A percentile compares a stretch with the other conserved stretches of the same genome.
These are phyloP conservation scores for Antitrichia curtipendula DNA, from an alignment of 225 moss, liverwort and hornwort species.

Conservation along the genomic window DNA sequence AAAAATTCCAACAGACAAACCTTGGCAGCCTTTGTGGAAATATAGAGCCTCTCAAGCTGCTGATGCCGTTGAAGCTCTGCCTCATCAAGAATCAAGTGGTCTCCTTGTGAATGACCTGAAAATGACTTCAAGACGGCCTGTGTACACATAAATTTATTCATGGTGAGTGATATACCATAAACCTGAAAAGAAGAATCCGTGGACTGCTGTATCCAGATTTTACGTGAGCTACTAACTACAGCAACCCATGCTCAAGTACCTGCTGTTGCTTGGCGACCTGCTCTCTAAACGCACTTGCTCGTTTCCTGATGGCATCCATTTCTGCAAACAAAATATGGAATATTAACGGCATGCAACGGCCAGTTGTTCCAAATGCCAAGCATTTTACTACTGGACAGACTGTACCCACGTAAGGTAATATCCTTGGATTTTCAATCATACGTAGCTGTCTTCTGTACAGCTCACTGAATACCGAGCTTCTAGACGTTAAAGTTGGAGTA, in stretches of 20 bases:
- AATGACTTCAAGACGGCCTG: constrained; percentile 96
- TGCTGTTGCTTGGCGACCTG: constrained; percentile 94
- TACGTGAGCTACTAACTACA: neutral
- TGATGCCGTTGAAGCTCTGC: constrained; percentile 86
- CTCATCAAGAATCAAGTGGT: constrained; percentile 74
- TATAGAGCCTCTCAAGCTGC: constrained; percentile 89
- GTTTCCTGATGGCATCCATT: constrained; percentile 95
- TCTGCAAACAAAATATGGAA: neutral
- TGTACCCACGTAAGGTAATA: neutral
- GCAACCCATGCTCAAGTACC: constrained; percentile 17
- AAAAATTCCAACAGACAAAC: constrained; percentile 2
- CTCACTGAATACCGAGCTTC: neutral
- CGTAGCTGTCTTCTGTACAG: neutral
- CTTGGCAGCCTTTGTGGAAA: constrained; percentile 94
- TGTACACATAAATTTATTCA: neutral
- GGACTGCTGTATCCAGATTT: neutral
- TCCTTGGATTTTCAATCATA: neutral
- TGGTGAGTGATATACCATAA: neutral
- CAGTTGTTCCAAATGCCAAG: neutral
- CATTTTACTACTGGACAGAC: neutral
- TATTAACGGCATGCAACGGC: neutral
- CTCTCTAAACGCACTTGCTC: constrained; percentile 86
- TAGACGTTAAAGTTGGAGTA: neutral
- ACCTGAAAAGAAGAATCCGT: neutral
- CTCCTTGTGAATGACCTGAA: constrained; percentile 59